These are phyloP conservation scores for Tuber microsphaerosporum DNA, from an alignment of 495 filamentous ascomycete genomes.

Conservation along the genomic window DNA sequence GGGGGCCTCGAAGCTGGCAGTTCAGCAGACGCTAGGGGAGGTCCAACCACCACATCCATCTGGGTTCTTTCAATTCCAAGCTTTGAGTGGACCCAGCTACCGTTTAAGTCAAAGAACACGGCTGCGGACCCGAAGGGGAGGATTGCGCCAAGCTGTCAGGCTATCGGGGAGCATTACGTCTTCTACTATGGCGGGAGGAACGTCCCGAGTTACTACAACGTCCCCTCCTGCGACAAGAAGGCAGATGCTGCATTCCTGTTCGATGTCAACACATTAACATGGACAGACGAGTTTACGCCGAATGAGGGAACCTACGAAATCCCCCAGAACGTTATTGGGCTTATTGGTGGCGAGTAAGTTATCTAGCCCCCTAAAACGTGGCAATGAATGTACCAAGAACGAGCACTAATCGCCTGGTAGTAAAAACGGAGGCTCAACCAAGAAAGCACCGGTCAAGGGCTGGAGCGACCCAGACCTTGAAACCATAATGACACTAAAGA, in stretches of 20 bases:
- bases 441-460: not conserved
- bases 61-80: constrained; percentile 18
- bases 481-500: not conserved
- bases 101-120: not conserved
- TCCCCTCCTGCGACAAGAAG: constrained; percentile 10
- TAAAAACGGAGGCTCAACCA: not conserved
- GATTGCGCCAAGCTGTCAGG: constrained; percentile 7
- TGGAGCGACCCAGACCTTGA: not conserved
- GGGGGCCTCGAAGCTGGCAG: constrained; percentile 7
- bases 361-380: not conserved
- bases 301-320: not conserved
- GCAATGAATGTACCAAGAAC: not conserved
- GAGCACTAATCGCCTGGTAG: not conserved
- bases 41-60: not conserved
- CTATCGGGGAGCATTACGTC: constrained; percentile 17
- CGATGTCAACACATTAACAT: constrained; percentile 11
- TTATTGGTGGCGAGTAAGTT: constrained; percentile 3
- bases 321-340: not conserved
- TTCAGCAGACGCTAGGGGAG: not conserved
- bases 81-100: constrained; percentile 19
- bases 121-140: not conserved
- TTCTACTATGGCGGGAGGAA: constrained; percentile 22
- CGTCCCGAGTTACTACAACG: not conserved
- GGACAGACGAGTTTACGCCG: constrained; percentile 11
- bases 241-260: constrained; percentile 14